phyloP scores from a whole-genome alignment of 768 basidiomycete species.

The Tephrocybe sp. region DNA sequence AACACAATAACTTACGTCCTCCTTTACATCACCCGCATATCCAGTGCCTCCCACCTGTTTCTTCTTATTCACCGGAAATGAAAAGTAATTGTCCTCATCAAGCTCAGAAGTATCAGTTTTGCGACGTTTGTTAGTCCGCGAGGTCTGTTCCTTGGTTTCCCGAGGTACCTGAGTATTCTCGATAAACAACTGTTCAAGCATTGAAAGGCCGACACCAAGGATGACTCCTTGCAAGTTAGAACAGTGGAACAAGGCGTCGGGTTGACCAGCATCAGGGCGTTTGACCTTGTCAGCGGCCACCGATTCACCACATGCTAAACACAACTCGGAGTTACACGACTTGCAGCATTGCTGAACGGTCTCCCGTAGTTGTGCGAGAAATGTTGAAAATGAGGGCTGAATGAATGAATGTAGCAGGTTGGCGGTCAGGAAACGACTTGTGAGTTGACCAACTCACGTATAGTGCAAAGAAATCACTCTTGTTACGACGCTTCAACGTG shows the following conservation, averaged over 20 bases:
- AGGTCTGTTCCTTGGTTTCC: conserved; percentile 30
- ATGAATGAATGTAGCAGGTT: conserved; percentile 27
- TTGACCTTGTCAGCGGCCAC: conserved; percentile 42
- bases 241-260: conserved; percentile 80
- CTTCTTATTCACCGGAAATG: conserved; percentile 53
- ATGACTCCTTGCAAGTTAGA: conserved; percentile 86
- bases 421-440: conserved; percentile 10
- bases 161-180: conserved; percentile 44
- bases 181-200: conserved; percentile 73
- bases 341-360: conserved; percentile 62
- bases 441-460: conserved; percentile 52
- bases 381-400: conserved; percentile 71
- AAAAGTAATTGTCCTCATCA: conserved; percentile 49
- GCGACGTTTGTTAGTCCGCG: conserved; percentile 42
- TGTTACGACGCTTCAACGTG: conserved; percentile 48
- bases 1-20: conserved; percentile 66
- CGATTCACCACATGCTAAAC: conserved; percentile 76
- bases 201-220: conserved; percentile 85
- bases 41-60: conserved; percentile 69
- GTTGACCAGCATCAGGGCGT: conserved; percentile 38
- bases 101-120: conserved; percentile 34
- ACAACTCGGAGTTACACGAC: conserved; percentile 58
- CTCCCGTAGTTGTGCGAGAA: conserved; percentile 59
- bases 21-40: conserved; percentile 79
- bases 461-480: conserved; percentile 79